Evolutionary conservation across 192 early-diverging fungal genomes (phyloP).

Genomic region (Diversispora epigaea): DNA sequence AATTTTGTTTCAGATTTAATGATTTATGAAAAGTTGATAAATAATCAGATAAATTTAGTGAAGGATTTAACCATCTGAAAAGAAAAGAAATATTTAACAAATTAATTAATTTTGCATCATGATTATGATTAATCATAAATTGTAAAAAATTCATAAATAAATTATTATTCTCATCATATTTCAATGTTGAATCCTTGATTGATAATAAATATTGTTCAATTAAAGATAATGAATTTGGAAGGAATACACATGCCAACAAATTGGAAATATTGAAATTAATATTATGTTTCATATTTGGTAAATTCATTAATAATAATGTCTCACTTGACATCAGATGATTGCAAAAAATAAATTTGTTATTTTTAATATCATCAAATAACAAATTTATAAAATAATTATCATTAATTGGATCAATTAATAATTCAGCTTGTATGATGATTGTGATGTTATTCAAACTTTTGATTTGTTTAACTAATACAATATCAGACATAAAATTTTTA

Average conservation of each 20-base stretch:
- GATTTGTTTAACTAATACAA: background rate
- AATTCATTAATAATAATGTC: background rate
- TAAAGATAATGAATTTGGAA: background rate
- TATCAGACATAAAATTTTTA: background rate
- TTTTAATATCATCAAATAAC: background rate
- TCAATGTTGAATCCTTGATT: background rate
- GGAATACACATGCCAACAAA: background rate
- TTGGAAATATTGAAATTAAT: background rate
- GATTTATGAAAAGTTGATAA: background rate
- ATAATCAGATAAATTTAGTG: background rate
- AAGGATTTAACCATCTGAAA: too few relatives aligned
- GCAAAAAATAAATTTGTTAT: background rate
- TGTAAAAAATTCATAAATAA: background rate
- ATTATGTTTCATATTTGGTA: background rate
- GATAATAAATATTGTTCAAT: background rate
- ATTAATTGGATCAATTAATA: background rate
- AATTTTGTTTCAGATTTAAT: background rate
- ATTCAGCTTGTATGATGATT: background rate
- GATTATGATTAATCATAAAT: background rate
- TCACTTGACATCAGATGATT: background rate
- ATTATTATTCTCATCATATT: background rate
- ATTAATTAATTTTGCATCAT: too few relatives aligned
- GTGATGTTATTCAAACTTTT: background rate
- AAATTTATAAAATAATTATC: background rate
- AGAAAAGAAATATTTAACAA: too few relatives aligned